phyloP scores from a whole-genome alignment of 2,329 filamentous ascomycete genomes.

The Sarocladium strictum region DNA sequence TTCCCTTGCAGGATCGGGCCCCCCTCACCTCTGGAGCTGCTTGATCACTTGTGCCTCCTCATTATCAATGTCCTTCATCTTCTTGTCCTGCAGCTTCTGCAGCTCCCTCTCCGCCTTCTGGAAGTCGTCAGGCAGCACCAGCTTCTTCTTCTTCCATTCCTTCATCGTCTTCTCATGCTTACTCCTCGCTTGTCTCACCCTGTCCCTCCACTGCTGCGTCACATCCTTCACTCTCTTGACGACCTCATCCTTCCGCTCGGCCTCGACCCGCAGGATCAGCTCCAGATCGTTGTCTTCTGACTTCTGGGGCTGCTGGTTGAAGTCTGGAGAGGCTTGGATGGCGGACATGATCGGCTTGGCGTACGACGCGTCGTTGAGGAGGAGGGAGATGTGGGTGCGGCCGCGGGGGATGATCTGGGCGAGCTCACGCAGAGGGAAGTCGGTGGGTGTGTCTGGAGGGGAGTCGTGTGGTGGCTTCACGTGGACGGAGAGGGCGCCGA shows the following conservation, averaged over 20 bases:
- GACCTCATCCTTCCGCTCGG: constrained; percentile 43
- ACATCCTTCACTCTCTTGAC: constrained; percentile 36
- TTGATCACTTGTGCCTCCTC: constrained; percentile 44
- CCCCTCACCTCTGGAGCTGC: constrained; percentile 25
- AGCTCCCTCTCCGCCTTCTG: constrained; percentile 40
- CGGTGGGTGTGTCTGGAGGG: constrained; percentile 13
- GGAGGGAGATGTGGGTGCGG: constrained; percentile 33
- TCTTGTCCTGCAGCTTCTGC: constrained; percentile 47
- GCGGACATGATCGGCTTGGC: constrained; percentile 51
- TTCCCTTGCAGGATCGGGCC: background rate
- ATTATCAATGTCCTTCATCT: constrained; percentile 43
- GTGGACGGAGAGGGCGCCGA: constrained; percentile 40
- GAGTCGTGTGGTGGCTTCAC: constrained; percentile 21
- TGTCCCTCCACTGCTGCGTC: constrained; percentile 44
- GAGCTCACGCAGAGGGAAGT: constrained; percentile 48
- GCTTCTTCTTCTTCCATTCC: constrained; percentile 39
- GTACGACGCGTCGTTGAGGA: constrained; percentile 36
- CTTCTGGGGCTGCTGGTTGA: constrained; percentile 56
- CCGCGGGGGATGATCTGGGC: constrained; percentile 46
- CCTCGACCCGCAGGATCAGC: constrained; percentile 48
- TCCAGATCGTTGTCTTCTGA: constrained; percentile 54
- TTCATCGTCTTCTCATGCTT: constrained; percentile 43
- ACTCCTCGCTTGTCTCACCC: constrained; percentile 40
- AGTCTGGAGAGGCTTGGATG: constrained; percentile 44
- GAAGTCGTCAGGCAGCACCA: constrained; percentile 41